Base-by-base conservation (phyloP, 2,329 filamentous ascomycete species). In the Colletotrichum endophyticum region DNA sequence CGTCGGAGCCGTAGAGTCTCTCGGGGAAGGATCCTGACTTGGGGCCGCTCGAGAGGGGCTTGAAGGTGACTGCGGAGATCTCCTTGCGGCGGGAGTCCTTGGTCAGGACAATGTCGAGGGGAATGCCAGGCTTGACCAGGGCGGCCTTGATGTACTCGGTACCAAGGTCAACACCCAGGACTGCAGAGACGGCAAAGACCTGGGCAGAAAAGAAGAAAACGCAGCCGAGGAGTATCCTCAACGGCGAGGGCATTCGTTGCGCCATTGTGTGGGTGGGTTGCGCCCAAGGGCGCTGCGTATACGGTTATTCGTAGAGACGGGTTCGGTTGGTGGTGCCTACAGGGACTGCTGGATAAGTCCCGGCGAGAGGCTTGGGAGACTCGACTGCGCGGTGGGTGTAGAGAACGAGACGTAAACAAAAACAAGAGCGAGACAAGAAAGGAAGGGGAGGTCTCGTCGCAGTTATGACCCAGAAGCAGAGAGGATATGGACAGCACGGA, bases 51-150 rank as follows among this genome's bases (percentile, higher is more conserved):
- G 91, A 91, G n/a, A 92, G 90, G 49, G 96, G 95, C 87, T 99
- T 99, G 88, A 99, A 99, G 59, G 95, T 94, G 80, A 99, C 93
- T 57, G 96, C 96, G 3, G 96, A 95, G 28, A 91, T 92, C 85
- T 99, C 97, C 89, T 99, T 99, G 83, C 97, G 94, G 85, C 98
- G 95, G 34, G 97, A 98, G 87, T 99, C 97, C 85, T 99, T 99
- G 34, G 96, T 98, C 73, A 98, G 91, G 84, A 99, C 96, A 79
- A 99, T 99, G 80, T 99, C 97, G 83, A 99, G 95, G 13, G 97
- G 97, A 69, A 98, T 96, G 77, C 97, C 97, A 3, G 97, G 97
- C 87, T 99, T 99, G 78, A 99, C 96, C 57, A 99, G 92, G 16
- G 95, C 93, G 32, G 96, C 96, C 88, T 99, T 99, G 88, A 99